Conservation (phyloP, 2,329 filamentous ascomycete genomes). For the Neofusicoccum umdonicola region DNA sequence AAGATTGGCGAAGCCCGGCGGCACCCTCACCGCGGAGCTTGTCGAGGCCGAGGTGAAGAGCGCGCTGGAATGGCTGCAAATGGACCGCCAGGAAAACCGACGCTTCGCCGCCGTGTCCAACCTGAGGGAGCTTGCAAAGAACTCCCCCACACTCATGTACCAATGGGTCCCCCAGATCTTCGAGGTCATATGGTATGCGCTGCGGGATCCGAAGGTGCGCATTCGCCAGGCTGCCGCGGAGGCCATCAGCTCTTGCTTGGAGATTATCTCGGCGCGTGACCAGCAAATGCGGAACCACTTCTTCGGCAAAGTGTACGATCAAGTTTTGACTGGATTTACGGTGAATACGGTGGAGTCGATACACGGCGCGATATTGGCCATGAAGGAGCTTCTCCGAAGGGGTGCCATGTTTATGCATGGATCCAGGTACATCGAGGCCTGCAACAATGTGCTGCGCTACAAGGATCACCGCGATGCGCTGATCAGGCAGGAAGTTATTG, state of each 20-base stretch:
- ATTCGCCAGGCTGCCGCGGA: conserved; percentile 91
- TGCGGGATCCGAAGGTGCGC: conserved; percentile 84
- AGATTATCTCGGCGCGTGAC: conserved; percentile 92
- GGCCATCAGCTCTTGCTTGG: conserved; percentile 90
- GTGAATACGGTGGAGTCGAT: conserved; percentile 79
- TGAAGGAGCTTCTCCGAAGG: conserved; percentile 89
- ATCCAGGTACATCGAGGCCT: conserved; percentile 79
- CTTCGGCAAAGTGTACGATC: conserved; percentile 88
- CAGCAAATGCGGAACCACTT: conserved; percentile 80
- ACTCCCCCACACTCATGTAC: conserved; percentile 93
- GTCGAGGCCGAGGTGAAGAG: conserved; percentile 97
- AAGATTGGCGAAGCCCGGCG: conserved; percentile 85
- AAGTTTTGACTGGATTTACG: conserved; percentile 75
- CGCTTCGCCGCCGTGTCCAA: conserved; percentile 91
- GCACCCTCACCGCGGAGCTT: conserved; percentile 88
- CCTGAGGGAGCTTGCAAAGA: conserved; percentile 83
- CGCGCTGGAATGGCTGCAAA: conserved; percentile 93
- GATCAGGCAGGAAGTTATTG: conserved; percentile 84
- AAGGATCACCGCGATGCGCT: conserved; percentile 89
- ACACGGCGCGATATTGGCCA: conserved; percentile 88
- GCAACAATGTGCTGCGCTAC: conserved; percentile 87
- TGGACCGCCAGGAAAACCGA: conserved; percentile 87
- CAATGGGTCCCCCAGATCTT: conserved; percentile 93
- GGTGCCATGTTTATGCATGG: conserved; percentile 99
- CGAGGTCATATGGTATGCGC: conserved; percentile 91